phyloP scores from a whole-genome alignment of 176 grass and related monocot genomes.

The Rhynchospora tenuis region DNA sequence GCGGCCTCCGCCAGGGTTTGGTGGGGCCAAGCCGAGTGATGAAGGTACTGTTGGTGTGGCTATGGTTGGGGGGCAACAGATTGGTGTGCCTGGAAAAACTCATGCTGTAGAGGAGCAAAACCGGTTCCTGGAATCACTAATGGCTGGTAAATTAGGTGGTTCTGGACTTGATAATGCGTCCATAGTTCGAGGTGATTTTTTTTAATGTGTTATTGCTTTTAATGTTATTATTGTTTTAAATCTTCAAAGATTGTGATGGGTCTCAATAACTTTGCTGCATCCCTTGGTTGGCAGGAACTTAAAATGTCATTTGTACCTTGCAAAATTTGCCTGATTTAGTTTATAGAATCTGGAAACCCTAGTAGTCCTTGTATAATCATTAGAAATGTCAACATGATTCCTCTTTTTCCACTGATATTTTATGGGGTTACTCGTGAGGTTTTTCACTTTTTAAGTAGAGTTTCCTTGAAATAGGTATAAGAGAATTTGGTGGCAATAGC shows the following conservation, averaged over 20 bases:
- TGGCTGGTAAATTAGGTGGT: conserved; percentile 53
- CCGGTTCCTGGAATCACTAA: conserved; percentile 90
- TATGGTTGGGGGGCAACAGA: conserved; percentile 34
- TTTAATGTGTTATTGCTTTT: background rate
- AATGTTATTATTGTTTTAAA: background rate
- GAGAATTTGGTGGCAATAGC: conserved; percentile 43
- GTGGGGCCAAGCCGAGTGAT: conserved; percentile 44
- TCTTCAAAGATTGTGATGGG: background rate
- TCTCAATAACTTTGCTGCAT: background rate
- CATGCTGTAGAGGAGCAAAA: conserved; percentile 61
- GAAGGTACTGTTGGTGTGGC: conserved; percentile 42
- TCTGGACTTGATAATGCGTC: conserved; percentile 29
- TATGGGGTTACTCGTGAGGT: background rate
- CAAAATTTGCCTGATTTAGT: background rate
- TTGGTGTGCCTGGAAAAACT: conserved; percentile 25
- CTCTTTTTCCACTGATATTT: background rate
- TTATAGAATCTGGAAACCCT: background rate
- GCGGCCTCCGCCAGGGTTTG: conserved; percentile 90
- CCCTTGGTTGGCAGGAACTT: background rate
- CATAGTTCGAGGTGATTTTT: conserved; percentile 58
- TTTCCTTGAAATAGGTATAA: conserved; percentile 40
- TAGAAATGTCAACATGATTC: background rate
- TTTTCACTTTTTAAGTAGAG: background rate
- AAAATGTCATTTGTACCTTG: background rate
- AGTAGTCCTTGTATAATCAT: background rate